Base-by-base conservation (phyloP, 331 rosid species). In the Phaseolus coccineus region DNA sequence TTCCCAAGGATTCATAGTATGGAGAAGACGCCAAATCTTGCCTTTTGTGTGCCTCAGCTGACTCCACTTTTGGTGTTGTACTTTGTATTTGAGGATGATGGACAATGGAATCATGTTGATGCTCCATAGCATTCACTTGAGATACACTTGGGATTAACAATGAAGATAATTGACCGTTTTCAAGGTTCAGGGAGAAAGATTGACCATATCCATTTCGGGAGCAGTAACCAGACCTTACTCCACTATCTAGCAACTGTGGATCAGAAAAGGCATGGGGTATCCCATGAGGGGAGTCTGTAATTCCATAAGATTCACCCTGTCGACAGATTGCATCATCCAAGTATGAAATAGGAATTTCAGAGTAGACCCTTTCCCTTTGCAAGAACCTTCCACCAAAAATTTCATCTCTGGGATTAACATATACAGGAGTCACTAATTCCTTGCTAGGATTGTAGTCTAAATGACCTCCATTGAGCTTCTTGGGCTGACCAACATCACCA, bases 181-280 rank as follows among this genome's bases (percentile, higher is more conserved):
- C 78, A 62, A 84, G 84, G 82, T 78, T 82, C 75, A 87, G 67
- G 30, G 97, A 88, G 59, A 84, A 79, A 53, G 79, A 83, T 3
- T 73, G 85, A 82, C 67, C 65, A 35, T 77, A 40, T 82, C 87
- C 88, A 70, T 90, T 92, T 80, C 81, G 93, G 3, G 90, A 85
- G 86, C 83, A 68, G 86, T 47, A 76, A 39, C 70, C 88, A 87
- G 89, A 88, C 84, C 71, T 87, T 67, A 76, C 48, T 83, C 87
- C 95, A 77, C 78, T 90, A 70, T 84, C 89, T 11, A 83, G 83
- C 88, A 92, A 79, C 78, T 87, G 88, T 39, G 97, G 86, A 86
- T 92, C 97, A 53, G 97, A 92, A 81, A 82, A 88, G 0, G 88
- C 90, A 87, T 88, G 93, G 15, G 86, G 50, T 70, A 92, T 79